Conservation (phyloP, 352 stramenopile species). For the Pythium dissimile region DNA sequence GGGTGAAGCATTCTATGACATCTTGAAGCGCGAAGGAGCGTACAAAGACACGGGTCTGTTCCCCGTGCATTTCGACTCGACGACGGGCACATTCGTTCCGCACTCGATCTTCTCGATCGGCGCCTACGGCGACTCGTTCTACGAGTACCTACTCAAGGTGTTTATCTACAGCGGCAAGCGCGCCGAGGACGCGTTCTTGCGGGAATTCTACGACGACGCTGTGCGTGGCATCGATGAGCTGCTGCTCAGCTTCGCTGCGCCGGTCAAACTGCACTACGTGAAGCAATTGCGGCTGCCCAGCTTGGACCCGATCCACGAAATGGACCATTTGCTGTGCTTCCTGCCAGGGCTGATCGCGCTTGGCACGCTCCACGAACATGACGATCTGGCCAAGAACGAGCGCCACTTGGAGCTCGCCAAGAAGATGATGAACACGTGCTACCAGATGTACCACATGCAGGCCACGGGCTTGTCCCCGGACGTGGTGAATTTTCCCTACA, state of each 20-base stretch:
- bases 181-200: slow-evolving; percentile 53
- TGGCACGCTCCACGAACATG: slow-evolving; percentile 68
- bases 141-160: slow-evolving; percentile 98
- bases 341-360: slow-evolving; percentile 91
- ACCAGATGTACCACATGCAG: slow-evolving; percentile 93
- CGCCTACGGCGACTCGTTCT: slow-evolving; percentile 95
- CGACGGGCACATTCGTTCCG: slow-evolving; percentile 26
- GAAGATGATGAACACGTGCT: slow-evolving; percentile 91
- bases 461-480: slow-evolving; percentile 93
- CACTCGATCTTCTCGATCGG: slow-evolving; percentile 86
- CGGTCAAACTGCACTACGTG: slow-evolving; percentile 66
- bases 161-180: slow-evolving; percentile 94
- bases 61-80: slow-evolving; percentile 73
- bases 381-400: slow-evolving; percentile 67
- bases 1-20: slow-evolving; percentile 77
- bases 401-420: slow-evolving; percentile 85
- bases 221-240: slow-evolving; percentile 92
- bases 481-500: slow-evolving; percentile 84
- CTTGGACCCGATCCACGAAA: slow-evolving; percentile 58
- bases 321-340: slow-evolving; percentile 98
- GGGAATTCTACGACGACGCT: slow-evolving; percentile 92
- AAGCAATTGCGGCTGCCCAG: slow-evolving; percentile 53
- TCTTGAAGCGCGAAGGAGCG: slow-evolving; percentile 64
- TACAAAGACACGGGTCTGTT: slow-evolving; percentile 86
- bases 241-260: slow-evolving; percentile 74